Evolutionary conservation across 768 basidiomycete species (phyloP), one percentile per base, ranked within the genome.

Genomic region (Leccinum uliginosum): DNA sequence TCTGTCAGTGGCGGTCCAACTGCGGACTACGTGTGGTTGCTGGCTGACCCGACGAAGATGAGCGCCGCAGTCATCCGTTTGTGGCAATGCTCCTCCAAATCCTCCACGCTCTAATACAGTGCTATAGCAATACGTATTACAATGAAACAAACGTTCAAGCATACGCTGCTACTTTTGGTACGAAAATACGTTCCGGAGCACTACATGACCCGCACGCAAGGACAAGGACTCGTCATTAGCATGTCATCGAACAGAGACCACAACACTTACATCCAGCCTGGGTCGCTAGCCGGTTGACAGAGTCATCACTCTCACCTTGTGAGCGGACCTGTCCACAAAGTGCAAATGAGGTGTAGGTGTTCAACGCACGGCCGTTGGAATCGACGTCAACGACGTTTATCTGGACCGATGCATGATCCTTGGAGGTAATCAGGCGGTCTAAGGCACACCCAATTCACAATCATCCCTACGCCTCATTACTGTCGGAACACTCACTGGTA

Each of bases 371-470:
- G 71, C 94, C 95, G 53, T 83, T 84, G 64, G 87, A 84, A 71
- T 98, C 95, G 69, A 99, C 97, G 68, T 98, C 96, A 59, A 82
- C 89, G 66, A 99, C 81, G 76, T 86, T 89, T 75, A 99, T 87
- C 74, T 99, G 97, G 70, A 99, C 94, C 30, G 95, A 97, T 34
- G 97, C 96, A 73, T 98, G 93, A 78, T 99, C 97, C 80, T 98
- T 98, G 67, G 96, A 91, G 62, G 90, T 98, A 78, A 99, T 98
- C 70, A 99, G 81, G 65, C 96, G 93, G 85, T 95, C 94, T 97
- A 59, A 47, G 48, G 65, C 11, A 60, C 38, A 21, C 32, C 6
- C 32, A 19, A 27, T 56, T 51, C 26, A 34, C 40, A 54, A n/a
- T 53, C 48, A 29, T 46, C 40, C 32, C 55, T 23, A 17, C 10